A percentile compares a stretch with the other conserved stretches of the same genome.
Conservation (phyloP, 2,329 filamentous ascomycete genomes). For the Pleoardoris graminearum region DNA sequence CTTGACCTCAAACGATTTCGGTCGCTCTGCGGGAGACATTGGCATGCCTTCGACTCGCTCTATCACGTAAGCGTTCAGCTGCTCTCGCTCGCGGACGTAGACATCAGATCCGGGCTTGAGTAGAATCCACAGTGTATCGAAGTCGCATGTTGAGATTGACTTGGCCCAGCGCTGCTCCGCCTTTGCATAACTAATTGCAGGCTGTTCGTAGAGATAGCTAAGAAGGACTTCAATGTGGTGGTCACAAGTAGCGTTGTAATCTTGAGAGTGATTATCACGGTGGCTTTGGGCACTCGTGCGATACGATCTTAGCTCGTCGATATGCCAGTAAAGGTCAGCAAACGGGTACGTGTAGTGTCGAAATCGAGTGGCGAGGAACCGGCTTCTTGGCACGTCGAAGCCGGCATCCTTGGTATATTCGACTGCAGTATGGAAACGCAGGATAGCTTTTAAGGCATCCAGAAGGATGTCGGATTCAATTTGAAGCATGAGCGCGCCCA, state of each 20-base stretch:
- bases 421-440: no score
- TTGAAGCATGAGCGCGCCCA: no score
- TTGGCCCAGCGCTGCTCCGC: neutral
- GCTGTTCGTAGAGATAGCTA: constrained; percentile 11
- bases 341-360: no score
- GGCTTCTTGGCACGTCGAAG: no score
- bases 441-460: no score
- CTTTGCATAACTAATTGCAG: neutral
- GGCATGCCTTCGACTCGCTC: constrained; percentile 8
- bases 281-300: neutral
- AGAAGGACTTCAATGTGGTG: constrained; percentile 15
- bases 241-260: constrained; percentile 13
- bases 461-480: no score
- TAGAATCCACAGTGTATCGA: constrained; percentile 11
- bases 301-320: constrained; percentile 3
- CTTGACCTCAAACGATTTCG: neutral
- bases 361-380: no score
- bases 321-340: constrained; percentile 6
- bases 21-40: neutral
- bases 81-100: constrained; percentile 9
- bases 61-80: constrained; percentile 15
- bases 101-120: constrained; percentile 11
- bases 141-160: constrained; percentile 8
- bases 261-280: constrained; percentile 5
- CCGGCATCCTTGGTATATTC: no score